These are phyloP conservation scores for Fusarium longipes DNA, from an alignment of 2,329 filamentous ascomycete species.

Conservation along the genomic window DNA sequence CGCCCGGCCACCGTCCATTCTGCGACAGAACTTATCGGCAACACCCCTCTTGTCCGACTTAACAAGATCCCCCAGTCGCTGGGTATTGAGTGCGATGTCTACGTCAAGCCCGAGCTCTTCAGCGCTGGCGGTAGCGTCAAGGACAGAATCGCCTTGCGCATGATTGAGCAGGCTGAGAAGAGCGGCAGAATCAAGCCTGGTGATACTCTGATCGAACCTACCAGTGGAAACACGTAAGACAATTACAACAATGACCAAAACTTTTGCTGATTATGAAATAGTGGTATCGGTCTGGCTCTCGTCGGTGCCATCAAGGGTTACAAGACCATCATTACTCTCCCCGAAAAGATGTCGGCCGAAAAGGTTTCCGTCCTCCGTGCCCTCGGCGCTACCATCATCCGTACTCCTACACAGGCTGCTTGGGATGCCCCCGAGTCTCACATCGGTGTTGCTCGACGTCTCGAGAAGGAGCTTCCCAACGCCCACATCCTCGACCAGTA, in stretches of 20 bases:
- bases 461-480: slow-evolving; percentile 96
- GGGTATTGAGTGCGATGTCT: slow-evolving; percentile 88
- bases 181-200: slow-evolving; percentile 95
- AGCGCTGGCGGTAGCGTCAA: slow-evolving; percentile 95
- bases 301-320: slow-evolving; percentile 97
- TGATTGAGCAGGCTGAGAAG: slow-evolving; percentile 96
- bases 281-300: slow-evolving; percentile 91
- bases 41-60: slow-evolving; percentile 92
- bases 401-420: slow-evolving; percentile 94
- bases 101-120: slow-evolving; percentile 92
- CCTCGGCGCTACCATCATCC: slow-evolving; percentile 95
- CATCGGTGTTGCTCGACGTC: slow-evolving; percentile 89
- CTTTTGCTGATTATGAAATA: slow-evolving; percentile 39
- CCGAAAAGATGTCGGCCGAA: slow-evolving; percentile 99
- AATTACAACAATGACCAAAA: no score
- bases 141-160: slow-evolving; percentile 93
- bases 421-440: slow-evolving; percentile 96
- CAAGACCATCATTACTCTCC: slow-evolving; percentile 97
- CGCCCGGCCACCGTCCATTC: slow-evolving; percentile 61
- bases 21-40: slow-evolving; percentile 90
- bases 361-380: slow-evolving; percentile 96
- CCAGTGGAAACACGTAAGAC: slow-evolving; percentile 87
- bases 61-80: slow-evolving; percentile 93
- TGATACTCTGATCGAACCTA: slow-evolving; percentile 97
- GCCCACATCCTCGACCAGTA: slow-evolving; percentile 98